These are phyloP conservation scores for Lippia alba DNA, from an alignment of 305 asterid genomes.

Conservation along the genomic window DNA sequence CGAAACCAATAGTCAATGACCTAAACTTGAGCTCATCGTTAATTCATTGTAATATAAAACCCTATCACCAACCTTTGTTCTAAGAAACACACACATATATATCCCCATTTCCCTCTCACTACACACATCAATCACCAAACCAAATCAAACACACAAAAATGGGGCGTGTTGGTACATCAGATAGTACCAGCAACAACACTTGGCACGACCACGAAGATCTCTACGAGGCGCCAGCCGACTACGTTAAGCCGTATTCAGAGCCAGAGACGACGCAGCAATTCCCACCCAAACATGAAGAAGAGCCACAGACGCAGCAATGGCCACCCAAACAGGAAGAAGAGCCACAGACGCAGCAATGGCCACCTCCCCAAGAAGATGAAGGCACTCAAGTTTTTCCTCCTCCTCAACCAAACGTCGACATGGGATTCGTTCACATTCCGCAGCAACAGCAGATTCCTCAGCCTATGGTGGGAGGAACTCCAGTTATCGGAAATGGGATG, in stretches of 20 bases:
- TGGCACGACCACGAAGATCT: slow-evolving; percentile 15
- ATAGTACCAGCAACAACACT: slow-evolving; percentile 1
- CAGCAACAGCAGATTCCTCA: background rate
- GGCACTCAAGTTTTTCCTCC: background rate
- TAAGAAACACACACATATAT: no score
- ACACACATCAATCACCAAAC: no score
- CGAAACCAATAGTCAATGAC: background rate
- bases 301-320: background rate
- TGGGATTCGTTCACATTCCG: background rate
- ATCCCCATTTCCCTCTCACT: no score
- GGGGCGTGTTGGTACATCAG: slow-evolving; percentile 10
- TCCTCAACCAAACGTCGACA: background rate
- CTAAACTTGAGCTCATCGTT: background rate
- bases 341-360: background rate
- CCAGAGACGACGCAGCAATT: slow-evolving; percentile 6
- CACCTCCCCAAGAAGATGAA: background rate
- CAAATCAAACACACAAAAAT: background rate
- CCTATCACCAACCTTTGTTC: background rate
- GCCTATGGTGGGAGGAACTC: background rate
- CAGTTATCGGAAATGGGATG: background rate
- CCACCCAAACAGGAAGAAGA: background rate
- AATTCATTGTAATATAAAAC: background rate
- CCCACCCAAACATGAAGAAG: slow-evolving; percentile 28
- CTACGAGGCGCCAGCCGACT: slow-evolving; percentile 14
- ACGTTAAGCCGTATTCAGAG: background rate